Evolutionary conservation across 2,329 filamentous ascomycete genomes (phyloP), one percentile per base, ranked within the genome.

Genomic region (Purpureocillium takamizusanense): DNA sequence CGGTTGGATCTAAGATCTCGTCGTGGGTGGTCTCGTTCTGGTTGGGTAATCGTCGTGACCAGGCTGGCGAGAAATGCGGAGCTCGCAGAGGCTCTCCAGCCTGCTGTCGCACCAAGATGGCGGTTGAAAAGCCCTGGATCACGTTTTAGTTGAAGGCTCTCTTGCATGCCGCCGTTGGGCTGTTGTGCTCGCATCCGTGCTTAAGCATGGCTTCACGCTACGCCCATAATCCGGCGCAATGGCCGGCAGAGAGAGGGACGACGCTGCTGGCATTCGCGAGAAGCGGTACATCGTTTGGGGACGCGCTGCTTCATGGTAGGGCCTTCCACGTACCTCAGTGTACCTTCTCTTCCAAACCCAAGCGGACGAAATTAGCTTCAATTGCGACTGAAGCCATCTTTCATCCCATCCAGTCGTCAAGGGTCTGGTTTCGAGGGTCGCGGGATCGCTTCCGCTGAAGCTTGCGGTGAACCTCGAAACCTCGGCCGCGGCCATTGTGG

Each of bases 401-500:
- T 42, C 37, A 43, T 46, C 39, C 46, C 44, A 48, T 25, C 33
- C 37, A 47, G 36, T 60, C 53, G 51, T 58, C 53, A 49, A 59
- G 54, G 42, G 51, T 44, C 34, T 56, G 51, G 45, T 56, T 46
- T 54, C 52, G 51, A 48, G 49, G 52, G 48, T 63, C 46, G 57
- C 60, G 63, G 52, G 59, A 50, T 43, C 56, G 56, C 52, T 61
- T 63, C 51, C 60, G 60, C 53, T 59, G 61, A 58, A 65, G 57
- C 52, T 57, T 55, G 56, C 61, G 57, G 55, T 61, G 49, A 59
- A 61, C 46, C 56, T 55, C 57, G 66, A 53, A 61, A 73, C 61
- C 49, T 63, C 61, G 62, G 63, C 65, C 56, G 69, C 60, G 59
- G 73, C 72, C 73, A 77, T 77, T 56, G 52, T 72, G 67, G 57